Conservation (phyloP, 495 filamentous ascomycete genomes). For the Penicillium coffeae region DNA sequence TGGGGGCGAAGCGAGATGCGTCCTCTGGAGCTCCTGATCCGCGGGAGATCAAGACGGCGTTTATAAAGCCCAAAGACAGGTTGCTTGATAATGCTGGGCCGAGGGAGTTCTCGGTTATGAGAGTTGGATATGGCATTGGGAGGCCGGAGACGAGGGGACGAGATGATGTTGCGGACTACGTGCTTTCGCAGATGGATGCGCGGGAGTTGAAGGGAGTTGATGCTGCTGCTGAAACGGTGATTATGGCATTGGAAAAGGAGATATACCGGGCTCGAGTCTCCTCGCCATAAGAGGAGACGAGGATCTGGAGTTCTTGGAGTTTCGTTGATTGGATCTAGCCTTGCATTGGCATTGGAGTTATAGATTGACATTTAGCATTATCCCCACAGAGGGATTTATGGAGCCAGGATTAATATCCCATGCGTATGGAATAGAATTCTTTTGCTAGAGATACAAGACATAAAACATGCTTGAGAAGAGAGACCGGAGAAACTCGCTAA, state of each 20-base stretch:
- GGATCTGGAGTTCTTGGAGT: neutral
- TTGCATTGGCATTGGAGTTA: neutral
- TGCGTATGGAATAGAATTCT: neutral
- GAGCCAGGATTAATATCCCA: neutral
- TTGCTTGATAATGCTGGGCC: neutral
- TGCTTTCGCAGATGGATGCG: constrained; percentile 58
- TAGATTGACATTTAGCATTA: neutral
- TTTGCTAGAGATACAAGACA: neutral
- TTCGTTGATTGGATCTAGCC: neutral
- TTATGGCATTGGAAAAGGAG: constrained; percentile 47
- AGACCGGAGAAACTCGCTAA: neutral
- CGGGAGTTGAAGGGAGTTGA: constrained; percentile 49
- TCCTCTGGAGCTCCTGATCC: neutral
- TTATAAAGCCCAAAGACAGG: neutral
- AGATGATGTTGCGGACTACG: constrained; percentile 59
- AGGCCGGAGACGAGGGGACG: constrained; percentile 57
- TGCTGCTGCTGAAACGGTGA: constrained; percentile 45
- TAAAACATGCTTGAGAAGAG: neutral
- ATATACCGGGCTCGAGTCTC: constrained; percentile 16
- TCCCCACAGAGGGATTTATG: neutral
- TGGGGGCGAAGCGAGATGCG: neutral
- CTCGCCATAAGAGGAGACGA: neutral
- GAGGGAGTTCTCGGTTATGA: constrained; percentile 35
- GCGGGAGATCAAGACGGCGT: neutral
- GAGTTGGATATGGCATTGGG: constrained; percentile 71